Conservation (phyloP, 1,284 basidiomycete genomes). For the Inonotus obliquus region DNA sequence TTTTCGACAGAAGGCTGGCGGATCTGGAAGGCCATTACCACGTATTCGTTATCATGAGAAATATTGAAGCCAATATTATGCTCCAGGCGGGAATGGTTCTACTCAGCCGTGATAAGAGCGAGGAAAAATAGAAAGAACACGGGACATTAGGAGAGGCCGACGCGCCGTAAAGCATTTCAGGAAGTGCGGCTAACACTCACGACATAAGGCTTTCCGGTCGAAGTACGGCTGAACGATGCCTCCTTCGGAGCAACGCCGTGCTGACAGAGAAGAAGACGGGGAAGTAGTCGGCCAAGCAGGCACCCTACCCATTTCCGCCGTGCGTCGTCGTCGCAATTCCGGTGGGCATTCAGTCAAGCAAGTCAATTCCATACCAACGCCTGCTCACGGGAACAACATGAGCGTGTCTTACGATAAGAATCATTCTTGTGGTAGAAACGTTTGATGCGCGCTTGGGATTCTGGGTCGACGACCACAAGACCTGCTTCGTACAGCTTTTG, state of each 20-base stretch:
- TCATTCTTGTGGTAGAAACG: constrained; percentile 68
- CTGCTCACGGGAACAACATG: background rate
- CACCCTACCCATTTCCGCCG: constrained; percentile 45
- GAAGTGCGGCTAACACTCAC: constrained; percentile 34
- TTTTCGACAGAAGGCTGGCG: constrained; percentile 28
- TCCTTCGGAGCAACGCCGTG: constrained; percentile 42
- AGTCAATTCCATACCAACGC: background rate
- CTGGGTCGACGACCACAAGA: constrained; percentile 50
- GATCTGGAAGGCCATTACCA: constrained; percentile 61
- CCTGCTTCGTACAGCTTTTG: constrained; percentile 57
- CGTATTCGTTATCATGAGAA: constrained; percentile 69
- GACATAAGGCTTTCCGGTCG: constrained; percentile 68
- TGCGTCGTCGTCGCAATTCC: background rate
- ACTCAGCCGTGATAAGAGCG: constrained; percentile 2
- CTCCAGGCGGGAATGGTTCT: constrained; percentile 42
- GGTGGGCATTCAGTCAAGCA: background rate
- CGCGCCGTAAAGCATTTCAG: background rate
- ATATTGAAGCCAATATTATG: constrained; percentile 70
- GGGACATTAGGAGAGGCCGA: constrained; percentile 5
- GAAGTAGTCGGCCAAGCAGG: constrained; percentile 66
- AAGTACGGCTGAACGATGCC: constrained; percentile 52
- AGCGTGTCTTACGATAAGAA: constrained; percentile 54
- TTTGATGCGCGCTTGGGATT: constrained; percentile 48
- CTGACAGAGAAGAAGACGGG: constrained; percentile 53
- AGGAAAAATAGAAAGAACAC: background rate